phyloP scores from a whole-genome alignment of 140 eudicot species.

The Cichorium intybus region DNA sequence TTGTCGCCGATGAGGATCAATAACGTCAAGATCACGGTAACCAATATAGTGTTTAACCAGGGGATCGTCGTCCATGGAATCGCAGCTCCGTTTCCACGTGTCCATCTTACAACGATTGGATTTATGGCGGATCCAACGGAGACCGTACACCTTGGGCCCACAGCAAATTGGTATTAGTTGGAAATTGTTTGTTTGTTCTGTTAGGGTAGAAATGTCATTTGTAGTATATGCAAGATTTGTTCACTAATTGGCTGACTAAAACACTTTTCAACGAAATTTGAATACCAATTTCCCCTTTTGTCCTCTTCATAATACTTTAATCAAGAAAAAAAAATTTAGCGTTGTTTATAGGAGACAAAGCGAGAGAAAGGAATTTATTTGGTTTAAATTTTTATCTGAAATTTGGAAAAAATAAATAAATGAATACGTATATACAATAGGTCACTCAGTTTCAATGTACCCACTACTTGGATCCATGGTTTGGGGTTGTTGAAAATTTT shows the following conservation, averaged over 20 bases:
- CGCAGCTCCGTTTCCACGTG: conserved; percentile 41
- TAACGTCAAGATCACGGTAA: conserved; percentile 42
- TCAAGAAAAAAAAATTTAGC: too few species aligned
- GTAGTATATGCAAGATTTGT: background rate
- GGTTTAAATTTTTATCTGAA: too few species aligned
- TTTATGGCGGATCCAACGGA: conserved; percentile 26
- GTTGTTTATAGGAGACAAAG: too few species aligned
- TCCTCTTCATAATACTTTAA: too few species aligned
- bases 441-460: too few species aligned
- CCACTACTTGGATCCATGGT: too few species aligned
- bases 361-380: too few species aligned
- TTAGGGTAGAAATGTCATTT: background rate
- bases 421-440: too few species aligned
- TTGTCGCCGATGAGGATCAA: conserved; percentile 70
- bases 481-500: too few species aligned
- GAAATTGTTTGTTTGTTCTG: background rate
- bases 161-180: background rate
- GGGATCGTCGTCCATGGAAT: conserved; percentile 68
- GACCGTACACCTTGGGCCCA: conserved; percentile 10
- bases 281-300: background rate
- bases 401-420: too few species aligned
- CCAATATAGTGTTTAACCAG: conserved; percentile 38
- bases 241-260: background rate
- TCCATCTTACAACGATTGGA: conserved; percentile 25
- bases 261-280: background rate